Percentiles rank a stretch among this genome's conserved stretches.
These are phyloP conservation scores for Annona cherimola DNA, from an alignment of 164 flowering plant genomes.

Conservation along the genomic window DNA sequence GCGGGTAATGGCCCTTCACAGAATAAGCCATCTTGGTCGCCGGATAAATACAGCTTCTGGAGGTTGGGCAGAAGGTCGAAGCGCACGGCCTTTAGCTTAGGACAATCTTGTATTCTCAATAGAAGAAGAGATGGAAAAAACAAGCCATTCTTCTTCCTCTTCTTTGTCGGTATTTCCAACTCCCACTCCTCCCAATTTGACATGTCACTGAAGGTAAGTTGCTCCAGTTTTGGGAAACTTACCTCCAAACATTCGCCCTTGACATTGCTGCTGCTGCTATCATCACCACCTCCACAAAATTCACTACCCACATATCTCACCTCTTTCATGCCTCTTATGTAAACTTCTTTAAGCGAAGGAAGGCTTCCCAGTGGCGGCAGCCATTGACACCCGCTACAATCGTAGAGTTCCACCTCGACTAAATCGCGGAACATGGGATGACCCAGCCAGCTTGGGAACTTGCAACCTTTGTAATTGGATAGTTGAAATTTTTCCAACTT, in stretches of 20 bases:
- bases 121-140: not conserved
- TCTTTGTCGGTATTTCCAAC: not conserved
- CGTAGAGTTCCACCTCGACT: not conserved
- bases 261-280: not conserved
- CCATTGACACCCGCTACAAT: not conserved
- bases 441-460: not conserved
- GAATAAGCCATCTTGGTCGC: not conserved
- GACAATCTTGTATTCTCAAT: not conserved
- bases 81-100: not conserved
- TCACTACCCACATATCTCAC: not conserved
- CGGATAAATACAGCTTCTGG: not conserved
- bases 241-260: too few relatives aligned
- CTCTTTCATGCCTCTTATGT: not conserved
- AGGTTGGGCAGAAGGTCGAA: not conserved
- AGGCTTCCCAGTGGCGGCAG: not conserved
- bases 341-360: not conserved
- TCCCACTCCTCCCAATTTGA: not conserved
- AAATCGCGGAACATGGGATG: not conserved
- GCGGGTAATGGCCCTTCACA: not conserved
- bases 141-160: not conserved
- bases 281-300: not conserved
- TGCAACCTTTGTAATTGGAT: not conserved
- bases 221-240: not conserved
- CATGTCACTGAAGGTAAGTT: not conserved
- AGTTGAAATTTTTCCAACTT: not conserved